A percentile compares a stretch with the other conserved stretches of the same genome.
Conservation (phyloP, 2,329 filamentous ascomycete species). For the Penicillium polonicum region DNA sequence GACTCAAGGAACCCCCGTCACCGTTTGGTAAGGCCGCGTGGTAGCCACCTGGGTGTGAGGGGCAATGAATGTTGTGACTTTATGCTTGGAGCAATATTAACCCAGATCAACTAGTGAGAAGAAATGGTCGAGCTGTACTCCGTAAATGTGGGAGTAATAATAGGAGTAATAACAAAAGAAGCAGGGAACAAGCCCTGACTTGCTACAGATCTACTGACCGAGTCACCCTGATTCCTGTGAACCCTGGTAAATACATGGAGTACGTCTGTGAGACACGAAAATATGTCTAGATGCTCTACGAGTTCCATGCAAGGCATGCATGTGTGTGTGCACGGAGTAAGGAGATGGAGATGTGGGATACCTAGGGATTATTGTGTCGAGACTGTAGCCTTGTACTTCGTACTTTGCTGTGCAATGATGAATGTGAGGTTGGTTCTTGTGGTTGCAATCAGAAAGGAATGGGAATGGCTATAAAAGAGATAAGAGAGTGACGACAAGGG, state of each 20-base stretch:
- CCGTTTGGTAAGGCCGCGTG: not conserved
- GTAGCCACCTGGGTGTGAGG: not conserved
- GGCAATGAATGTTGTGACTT: not conserved
- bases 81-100: not conserved
- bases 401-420: not conserved
- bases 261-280: not conserved
- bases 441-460: not conserved
- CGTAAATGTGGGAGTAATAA: not conserved
- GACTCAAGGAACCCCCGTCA: not conserved
- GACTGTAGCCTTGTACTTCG: not conserved
- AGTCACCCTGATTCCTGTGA: not conserved
- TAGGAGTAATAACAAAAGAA: not conserved
- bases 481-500: not conserved
- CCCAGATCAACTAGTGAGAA: not conserved
- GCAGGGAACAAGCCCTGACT: not conserved
- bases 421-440: not conserved
- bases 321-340: not conserved
- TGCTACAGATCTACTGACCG: not conserved
- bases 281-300: not conserved
- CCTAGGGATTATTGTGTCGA: not conserved
- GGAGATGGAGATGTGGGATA: conserved; percentile 1
- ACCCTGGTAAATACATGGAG: not conserved
- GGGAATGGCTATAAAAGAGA: not conserved
- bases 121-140: not conserved
- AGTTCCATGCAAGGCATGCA: not conserved